Percentiles rank a stretch among this genome's conserved stretches.
Conservation (phyloP, 805 yeast genomes). For the Zygoascus bituminiphila region DNA sequence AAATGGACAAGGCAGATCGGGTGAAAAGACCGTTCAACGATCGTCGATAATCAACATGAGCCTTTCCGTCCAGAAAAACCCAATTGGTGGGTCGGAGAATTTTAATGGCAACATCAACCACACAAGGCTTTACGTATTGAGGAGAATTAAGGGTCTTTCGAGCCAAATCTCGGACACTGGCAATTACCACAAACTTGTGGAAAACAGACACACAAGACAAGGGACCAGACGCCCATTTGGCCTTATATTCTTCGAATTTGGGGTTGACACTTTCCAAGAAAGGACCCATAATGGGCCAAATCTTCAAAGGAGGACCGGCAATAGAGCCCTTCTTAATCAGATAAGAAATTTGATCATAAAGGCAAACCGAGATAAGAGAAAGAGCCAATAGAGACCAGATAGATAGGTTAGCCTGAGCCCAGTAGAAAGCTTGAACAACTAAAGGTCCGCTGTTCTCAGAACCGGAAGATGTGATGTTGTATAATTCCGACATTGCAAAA, state of each 20-base stretch:
- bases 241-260: constrained; percentile 84
- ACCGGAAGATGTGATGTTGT: background rate
- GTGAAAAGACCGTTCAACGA: constrained; percentile 87
- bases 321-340: constrained; percentile 74
- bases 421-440: background rate
- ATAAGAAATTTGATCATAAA: constrained; percentile 49
- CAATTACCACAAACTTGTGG: constrained; percentile 95
- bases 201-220: constrained; percentile 94
- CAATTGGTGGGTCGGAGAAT: constrained; percentile 92
- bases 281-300: constrained; percentile 96
- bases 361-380: constrained; percentile 17
- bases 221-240: constrained; percentile 93
- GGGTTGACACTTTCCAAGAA: constrained; percentile 92
- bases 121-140: constrained; percentile 89
- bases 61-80: constrained; percentile 97
- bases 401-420: background rate
- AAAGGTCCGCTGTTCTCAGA: background rate
- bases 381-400: constrained; percentile 17
- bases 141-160: constrained; percentile 83
- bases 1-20: constrained; percentile 68
- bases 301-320: constrained; percentile 81
- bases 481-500: background rate
- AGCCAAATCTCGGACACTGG: constrained; percentile 78
- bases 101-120: constrained; percentile 93
- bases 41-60: constrained; percentile 86